Percentiles rank a stretch among this genome's conserved stretches.
phyloP scores from a whole-genome alignment of 2,329 filamentous ascomycete species.

The Elsinoe ampelina region DNA sequence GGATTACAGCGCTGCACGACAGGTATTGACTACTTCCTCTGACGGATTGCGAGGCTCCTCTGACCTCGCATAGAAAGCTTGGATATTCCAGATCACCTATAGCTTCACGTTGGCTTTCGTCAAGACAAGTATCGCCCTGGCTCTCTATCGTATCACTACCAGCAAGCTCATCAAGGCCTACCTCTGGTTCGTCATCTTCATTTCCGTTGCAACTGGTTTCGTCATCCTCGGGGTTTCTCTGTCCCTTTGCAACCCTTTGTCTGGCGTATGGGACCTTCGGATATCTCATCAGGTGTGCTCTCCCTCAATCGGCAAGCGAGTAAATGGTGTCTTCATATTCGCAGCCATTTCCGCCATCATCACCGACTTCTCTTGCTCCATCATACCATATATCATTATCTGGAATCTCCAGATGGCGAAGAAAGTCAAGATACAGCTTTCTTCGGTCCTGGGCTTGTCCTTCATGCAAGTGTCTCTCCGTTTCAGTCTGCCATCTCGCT shows the following conservation, averaged over 20 bases:
- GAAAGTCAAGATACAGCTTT: constrained; percentile 26
- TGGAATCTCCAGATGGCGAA: constrained; percentile 29
- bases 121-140: constrained; percentile 41
- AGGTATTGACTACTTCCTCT: constrained; percentile 1
- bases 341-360: constrained; percentile 20
- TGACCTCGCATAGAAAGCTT: neutral
- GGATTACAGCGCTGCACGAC: constrained; percentile 8
- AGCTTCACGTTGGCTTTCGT: constrained; percentile 36
- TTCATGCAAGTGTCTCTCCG: constrained; percentile 18
- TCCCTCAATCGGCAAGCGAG: constrained; percentile 3
- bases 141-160: constrained; percentile 41
- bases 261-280: constrained; percentile 15
- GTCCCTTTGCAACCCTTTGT: constrained; percentile 15
- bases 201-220: constrained; percentile 17
- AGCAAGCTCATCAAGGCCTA: constrained; percentile 20
- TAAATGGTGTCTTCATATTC: constrained; percentile 15
- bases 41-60: neutral
- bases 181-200: constrained; percentile 15
- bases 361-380: constrained; percentile 30
- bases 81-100: constrained; percentile 42
- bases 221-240: constrained; percentile 18
- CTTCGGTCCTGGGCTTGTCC: constrained; percentile 28
- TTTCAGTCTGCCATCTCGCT: neutral
- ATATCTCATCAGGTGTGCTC: constrained; percentile 5
- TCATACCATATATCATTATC: constrained; percentile 29